Percentiles rank a stretch among this genome's conserved stretches.
Conservation (phyloP, 2,329 filamentous ascomycete species). For the Albophoma yamanashiensis region DNA sequence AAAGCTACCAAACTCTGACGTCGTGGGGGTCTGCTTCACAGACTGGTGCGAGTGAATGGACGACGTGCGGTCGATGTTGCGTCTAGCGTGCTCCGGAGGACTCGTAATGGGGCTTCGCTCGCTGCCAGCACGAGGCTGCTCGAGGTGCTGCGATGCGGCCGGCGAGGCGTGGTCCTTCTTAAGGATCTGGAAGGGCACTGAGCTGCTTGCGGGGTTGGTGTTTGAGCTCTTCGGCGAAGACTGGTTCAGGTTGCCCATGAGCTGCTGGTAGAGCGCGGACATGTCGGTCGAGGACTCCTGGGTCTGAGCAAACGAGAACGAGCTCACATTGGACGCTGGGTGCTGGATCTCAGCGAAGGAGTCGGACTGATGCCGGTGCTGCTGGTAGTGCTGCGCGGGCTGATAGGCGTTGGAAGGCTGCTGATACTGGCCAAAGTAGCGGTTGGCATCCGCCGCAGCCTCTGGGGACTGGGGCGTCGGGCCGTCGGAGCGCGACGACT, state of each 20-base stretch:
- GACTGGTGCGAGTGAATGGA: slow-evolving; percentile 18
- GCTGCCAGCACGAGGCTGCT: slow-evolving; percentile 27
- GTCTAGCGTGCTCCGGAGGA: slow-evolving; percentile 31
- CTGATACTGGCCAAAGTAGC: slow-evolving; percentile 18
- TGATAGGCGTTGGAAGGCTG: slow-evolving; percentile 15
- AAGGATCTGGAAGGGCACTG: slow-evolving; percentile 34
- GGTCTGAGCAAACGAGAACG: slow-evolving; percentile 14
- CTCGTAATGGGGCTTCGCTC: slow-evolving; percentile 33
- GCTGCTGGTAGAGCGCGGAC: slow-evolving; percentile 24
- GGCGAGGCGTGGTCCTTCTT: slow-evolving; percentile 37
- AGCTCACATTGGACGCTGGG: slow-evolving; percentile 12
- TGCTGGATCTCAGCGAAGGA: slow-evolving; percentile 14
- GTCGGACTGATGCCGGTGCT: slow-evolving; percentile 8
- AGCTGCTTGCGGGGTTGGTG: slow-evolving; percentile 22
- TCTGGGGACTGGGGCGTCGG: slow-evolving; percentile 34
- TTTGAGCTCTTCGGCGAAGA: slow-evolving; percentile 29
- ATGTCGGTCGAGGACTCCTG: slow-evolving; percentile 28
- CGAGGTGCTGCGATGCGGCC: slow-evolving; percentile 23
- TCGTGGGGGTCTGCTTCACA: slow-evolving; percentile 15
- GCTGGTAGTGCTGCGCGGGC: slow-evolving; percentile 12
- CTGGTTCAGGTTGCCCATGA: slow-evolving; percentile 24
- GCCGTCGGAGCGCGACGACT: slow-evolving; percentile 30
- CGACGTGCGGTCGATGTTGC: slow-evolving; percentile 23
- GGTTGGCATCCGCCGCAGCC: slow-evolving; percentile 13
- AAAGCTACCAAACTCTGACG: slow-evolving; percentile 18